Conservation (phyloP, 345 rosid species). For the Mercurialis annua region DNA sequence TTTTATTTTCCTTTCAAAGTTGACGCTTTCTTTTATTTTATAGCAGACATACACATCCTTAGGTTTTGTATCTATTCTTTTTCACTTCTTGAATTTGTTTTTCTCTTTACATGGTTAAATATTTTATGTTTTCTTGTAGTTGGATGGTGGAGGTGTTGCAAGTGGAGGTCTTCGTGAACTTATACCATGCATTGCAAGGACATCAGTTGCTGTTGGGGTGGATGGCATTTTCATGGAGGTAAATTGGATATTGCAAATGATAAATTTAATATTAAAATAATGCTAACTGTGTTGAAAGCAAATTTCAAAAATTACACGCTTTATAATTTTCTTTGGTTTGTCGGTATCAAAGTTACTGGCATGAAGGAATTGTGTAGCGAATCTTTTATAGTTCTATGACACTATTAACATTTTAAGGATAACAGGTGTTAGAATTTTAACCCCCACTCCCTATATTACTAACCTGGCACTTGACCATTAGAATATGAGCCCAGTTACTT, state of each 20-base stretch:
- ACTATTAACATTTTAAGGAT: background rate
- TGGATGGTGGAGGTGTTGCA: slow-evolving; percentile 98
- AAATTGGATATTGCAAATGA: slow-evolving; percentile 18
- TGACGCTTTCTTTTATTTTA: background rate
- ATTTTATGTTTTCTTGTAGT: slow-evolving; percentile 39
- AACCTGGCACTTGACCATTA: too few species aligned
- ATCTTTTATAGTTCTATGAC: background rate
- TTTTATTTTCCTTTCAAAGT: background rate
- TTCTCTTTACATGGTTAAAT: slow-evolving; percentile 6
- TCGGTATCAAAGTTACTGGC: too few species aligned
- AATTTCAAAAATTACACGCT: background rate
- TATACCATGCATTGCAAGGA: slow-evolving; percentile 95
- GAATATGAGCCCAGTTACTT: too few species aligned
- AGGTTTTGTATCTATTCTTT: background rate
- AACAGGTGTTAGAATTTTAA: too few species aligned
- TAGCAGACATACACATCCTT: background rate
- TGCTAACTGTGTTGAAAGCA: background rate
- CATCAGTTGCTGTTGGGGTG: slow-evolving; percentile 94
- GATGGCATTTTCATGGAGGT: slow-evolving; percentile 99
- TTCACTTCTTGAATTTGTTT: background rate
- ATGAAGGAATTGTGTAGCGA: background rate
- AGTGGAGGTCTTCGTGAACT: slow-evolving; percentile 98
- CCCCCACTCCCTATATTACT: too few species aligned
- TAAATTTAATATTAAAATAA: background rate
- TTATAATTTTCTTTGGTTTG: background rate